These are phyloP conservation scores for Colletotrichum navitas DNA, from an alignment of 2,329 filamentous ascomycete species.

Conservation along the genomic window DNA sequence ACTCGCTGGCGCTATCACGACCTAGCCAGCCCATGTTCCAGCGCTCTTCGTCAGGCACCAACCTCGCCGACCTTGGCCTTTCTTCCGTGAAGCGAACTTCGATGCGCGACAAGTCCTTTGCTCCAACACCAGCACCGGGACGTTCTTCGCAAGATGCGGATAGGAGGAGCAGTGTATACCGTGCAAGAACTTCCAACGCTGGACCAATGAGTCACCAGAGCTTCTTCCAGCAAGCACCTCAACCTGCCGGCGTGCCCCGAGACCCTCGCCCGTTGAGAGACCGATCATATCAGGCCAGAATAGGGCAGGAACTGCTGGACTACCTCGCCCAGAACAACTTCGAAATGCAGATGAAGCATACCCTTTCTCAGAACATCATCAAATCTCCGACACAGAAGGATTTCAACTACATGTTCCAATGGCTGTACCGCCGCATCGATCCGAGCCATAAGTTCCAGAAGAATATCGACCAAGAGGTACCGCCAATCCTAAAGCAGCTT, in stretches of 20 bases:
- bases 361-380: slow-evolving; percentile 88
- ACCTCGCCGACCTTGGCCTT: slow-evolving; percentile 82
- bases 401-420: slow-evolving; percentile 98
- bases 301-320: slow-evolving; percentile 90
- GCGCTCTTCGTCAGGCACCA: slow-evolving; percentile 84
- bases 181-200: slow-evolving; percentile 73
- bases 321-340: slow-evolving; percentile 95
- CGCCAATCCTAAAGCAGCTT: slow-evolving; percentile 90
- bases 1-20: slow-evolving; percentile 86
- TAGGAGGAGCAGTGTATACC: slow-evolving; percentile 86
- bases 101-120: slow-evolving; percentile 73
- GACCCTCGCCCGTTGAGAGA: slow-evolving; percentile 92
- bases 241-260: slow-evolving; percentile 82
- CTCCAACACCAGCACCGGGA: slow-evolving; percentile 48
- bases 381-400: slow-evolving; percentile 98
- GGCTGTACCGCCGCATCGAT: slow-evolving; percentile 96
- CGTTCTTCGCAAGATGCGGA: slow-evolving; percentile 66
- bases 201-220: slow-evolving; percentile 85
- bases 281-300: slow-evolving; percentile 80
- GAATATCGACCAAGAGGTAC: slow-evolving; percentile 94
- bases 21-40: slow-evolving; percentile 90
- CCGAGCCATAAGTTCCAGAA: slow-evolving; percentile 94
- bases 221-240: slow-evolving; percentile 91
- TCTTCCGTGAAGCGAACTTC: slow-evolving; percentile 89
- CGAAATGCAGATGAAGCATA: slow-evolving; percentile 97